Evolutionary conservation across 164 flowering plant species (phyloP).

Genomic region (Piper betle): DNA sequence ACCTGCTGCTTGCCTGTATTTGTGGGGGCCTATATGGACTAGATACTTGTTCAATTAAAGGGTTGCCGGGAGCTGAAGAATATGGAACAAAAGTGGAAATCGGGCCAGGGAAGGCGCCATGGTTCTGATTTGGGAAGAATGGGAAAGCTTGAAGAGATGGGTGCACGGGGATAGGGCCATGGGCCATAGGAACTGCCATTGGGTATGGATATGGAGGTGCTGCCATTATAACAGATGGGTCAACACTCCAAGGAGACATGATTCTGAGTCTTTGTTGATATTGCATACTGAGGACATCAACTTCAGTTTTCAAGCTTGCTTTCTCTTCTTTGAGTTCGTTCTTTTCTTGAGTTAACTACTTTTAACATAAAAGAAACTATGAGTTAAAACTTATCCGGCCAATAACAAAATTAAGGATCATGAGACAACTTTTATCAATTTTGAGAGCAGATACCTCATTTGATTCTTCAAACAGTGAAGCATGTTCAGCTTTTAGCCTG

Average conservation of each 20-base stretch:
- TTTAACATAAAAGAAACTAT: not conserved
- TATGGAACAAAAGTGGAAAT: constrained; percentile 48
- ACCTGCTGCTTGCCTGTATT: constrained; percentile 26
- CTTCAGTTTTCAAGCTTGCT: constrained; percentile 61
- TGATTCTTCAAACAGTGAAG: constrained; percentile 69
- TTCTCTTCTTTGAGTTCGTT: constrained; percentile 95
- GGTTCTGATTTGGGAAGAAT: constrained; percentile 36
- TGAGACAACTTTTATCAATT: not conserved
- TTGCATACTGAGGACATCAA: constrained; percentile 62
- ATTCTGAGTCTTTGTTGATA: constrained; percentile 67
- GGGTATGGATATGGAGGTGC: constrained; percentile 66
- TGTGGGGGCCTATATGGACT: constrained; percentile 27
- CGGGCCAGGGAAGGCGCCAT: constrained; percentile 27
- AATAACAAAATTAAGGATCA: not conserved
- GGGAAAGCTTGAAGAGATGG: constrained; percentile 79
- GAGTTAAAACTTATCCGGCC: not conserved
- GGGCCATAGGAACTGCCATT: constrained; percentile 53
- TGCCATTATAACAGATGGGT: constrained; percentile 67
- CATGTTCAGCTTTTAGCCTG: constrained; percentile 62
- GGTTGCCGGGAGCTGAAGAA: constrained; percentile 27
- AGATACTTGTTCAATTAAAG: constrained; percentile 41
- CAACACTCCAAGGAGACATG: constrained; percentile 75
- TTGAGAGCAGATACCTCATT: constrained; percentile 46
- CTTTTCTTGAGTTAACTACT: constrained; percentile 85
- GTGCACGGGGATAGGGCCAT: constrained; percentile 68